Evolutionary conservation across 2,329 filamentous ascomycete genomes (phyloP), one percentile per base, ranked within the genome.

Genomic region (Alternaria consortialis): DNA sequence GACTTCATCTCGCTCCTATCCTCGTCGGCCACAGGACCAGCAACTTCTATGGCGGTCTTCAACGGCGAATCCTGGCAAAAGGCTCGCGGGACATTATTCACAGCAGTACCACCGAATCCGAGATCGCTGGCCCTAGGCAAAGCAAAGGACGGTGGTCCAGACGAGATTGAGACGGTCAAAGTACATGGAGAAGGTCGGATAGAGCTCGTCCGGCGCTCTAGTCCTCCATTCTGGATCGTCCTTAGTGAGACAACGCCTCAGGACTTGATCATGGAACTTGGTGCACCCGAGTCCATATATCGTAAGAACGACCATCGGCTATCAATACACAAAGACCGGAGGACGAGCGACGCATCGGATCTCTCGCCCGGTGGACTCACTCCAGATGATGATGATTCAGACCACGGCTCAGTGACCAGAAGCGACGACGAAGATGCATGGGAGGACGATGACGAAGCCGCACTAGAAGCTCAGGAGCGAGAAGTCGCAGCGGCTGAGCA

Each of bases 281-380:
- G 95, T 0, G 93, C 95, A 5, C 95, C 95, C 2, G 94, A 97
- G 76, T 92, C 94, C 20, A 96, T 97, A 44, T 97, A 97, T 79
- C 88, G 91, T 64, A 97, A 97, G 80, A 92, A 91, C 72, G 93
- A 97, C 75, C 90, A 93, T 75, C 88, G 92, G 50, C 91, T 97
- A 81, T 91, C 92, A 12, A 95, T 97, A 53, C 94, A 97, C 60
- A 78, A 78, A 48, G 74, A 79, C n/a, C 69, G 76, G 20, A 71
- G 74, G 52, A 69, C 69, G 7, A 79, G 76, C 31, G 76, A 79
- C 46, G 73, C 73, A 8, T 78, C 76, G 5, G 75, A 78, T n/a
- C 64, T 69, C 32, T 77, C 74, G 11, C 68, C 71, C 5, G 61
- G 64, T 6, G 69, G 71, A 4, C 58, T 77, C 15, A 71, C 70